Evolutionary conservation across 495 filamentous ascomycete species (phyloP).

Genomic region (Melanomma pulvis-pyrius): DNA sequence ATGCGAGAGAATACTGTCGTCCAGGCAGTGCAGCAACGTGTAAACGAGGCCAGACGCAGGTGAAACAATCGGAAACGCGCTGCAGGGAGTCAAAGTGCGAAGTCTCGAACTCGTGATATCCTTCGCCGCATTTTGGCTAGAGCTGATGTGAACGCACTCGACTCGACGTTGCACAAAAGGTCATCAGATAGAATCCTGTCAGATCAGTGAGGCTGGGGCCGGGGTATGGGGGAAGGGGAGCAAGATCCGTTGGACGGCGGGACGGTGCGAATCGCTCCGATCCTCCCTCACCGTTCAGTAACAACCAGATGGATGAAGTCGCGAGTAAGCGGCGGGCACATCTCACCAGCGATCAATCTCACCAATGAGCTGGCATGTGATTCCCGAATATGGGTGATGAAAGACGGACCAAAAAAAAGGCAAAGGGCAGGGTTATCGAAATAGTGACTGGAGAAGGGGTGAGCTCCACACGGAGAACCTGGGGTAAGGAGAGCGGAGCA

Average conservation of each 20-base stretch:
- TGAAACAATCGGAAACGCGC: conserved; percentile 3
- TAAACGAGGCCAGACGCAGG: not conserved
- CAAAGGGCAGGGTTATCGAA: not conserved
- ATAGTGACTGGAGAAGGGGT: not conserved
- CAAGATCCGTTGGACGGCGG: conserved; percentile 7
- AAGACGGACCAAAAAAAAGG: not conserved
- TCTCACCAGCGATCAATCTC: not conserved
- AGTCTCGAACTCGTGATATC: not conserved
- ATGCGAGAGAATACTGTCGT: not conserved
- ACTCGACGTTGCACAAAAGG: not conserved
- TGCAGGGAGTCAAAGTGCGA: not conserved
- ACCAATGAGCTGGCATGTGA: not conserved
- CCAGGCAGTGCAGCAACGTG: too few species aligned
- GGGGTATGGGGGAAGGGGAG: conserved; percentile 14
- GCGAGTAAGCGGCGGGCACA: not conserved
- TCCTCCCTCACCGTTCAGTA: conserved; percentile 14
- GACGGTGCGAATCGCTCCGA: conserved; percentile 4
- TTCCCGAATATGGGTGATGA: not conserved
- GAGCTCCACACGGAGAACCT: conserved; percentile 25
- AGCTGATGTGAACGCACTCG: not conserved
- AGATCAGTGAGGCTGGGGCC: conserved; percentile 15
- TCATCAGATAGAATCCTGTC: conserved; percentile 14
- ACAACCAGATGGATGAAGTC: conserved; percentile 1
- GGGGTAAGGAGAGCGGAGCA: conserved; percentile 26
- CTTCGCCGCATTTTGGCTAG: not conserved